These are phyloP conservation scores for Cytospora piceae DNA, from an alignment of 2,329 filamentous ascomycete genomes.

Conservation along the genomic window DNA sequence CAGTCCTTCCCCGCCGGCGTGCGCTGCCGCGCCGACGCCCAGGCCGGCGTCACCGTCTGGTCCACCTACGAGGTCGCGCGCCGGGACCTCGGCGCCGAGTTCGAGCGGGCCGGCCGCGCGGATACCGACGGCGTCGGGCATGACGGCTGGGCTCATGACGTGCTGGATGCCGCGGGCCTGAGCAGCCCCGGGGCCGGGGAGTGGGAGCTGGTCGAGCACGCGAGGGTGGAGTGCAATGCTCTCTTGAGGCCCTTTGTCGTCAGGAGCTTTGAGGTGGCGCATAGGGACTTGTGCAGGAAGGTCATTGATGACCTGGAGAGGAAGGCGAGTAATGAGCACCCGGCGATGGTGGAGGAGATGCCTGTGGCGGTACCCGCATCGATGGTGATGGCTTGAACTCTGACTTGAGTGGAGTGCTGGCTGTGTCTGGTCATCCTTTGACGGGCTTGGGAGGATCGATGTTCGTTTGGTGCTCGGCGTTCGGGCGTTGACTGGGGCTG, in stretches of 20 bases:
- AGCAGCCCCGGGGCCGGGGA: slow-evolving; percentile 30
- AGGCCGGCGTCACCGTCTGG: slow-evolving; percentile 49
- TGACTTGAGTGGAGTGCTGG: background rate
- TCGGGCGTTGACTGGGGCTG: background rate
- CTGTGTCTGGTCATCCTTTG: background rate
- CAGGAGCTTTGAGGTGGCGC: slow-evolving; percentile 37
- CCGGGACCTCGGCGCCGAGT: slow-evolving; percentile 24
- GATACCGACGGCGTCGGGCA: slow-evolving; percentile 21
- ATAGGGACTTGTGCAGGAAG: slow-evolving; percentile 40
- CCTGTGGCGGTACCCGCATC: slow-evolving; percentile 1
- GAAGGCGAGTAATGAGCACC: slow-evolving; percentile 23
- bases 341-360: slow-evolving; percentile 2
- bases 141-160: background rate
- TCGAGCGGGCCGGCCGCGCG: slow-evolving; percentile 31
- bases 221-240: slow-evolving; percentile 39
- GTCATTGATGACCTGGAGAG: slow-evolving; percentile 36
- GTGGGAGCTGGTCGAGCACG: slow-evolving; percentile 43
- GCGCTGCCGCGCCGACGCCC: slow-evolving; percentile 48
- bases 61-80: slow-evolving; percentile 41
- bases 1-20: slow-evolving; percentile 47
- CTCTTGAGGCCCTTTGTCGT: slow-evolving; percentile 43
- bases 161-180: slow-evolving; percentile 12
- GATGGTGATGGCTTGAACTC: background rate
- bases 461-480: background rate
- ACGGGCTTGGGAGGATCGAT: background rate